Evolutionary conservation across 495 filamentous ascomycete genomes (phyloP), one percentile per base, ranked within the genome.

Genomic region (Chaetomium cochliodes): DNA sequence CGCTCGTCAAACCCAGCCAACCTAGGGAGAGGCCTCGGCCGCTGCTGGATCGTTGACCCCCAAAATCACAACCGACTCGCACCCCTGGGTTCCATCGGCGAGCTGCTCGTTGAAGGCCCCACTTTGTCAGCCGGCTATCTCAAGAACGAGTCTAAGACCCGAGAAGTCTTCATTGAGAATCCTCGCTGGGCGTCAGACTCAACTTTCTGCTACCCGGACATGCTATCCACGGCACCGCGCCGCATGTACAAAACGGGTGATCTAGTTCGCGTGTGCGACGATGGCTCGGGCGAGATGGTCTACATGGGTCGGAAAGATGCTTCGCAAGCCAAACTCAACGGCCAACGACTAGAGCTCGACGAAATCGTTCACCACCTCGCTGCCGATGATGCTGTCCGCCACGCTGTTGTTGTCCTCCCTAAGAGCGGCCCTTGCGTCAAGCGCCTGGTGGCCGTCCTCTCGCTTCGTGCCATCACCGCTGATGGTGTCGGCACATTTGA

Each of bases 231-330:
- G 15, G 22, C 37, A 16, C 28, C 64, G 7, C 62, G 68, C 5
- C 64, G 68, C 4, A 69, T 87, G 44, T 87, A 87, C 74, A 86
- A 85, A 72, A 86, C 86, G 1, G 84, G 85, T 12, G 85, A 88
- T 60, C 67, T 86, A 46, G 84, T 82, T 13, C 78, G 80, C 28
- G 84, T 82, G 13, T 78, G 80, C 37, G 80, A 83, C 54, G 80
- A 60, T 25, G 42, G 37, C 2, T 74, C 70, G 16, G 82, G 85
- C 16, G 75, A 80, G 15, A 70, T 87, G 53, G 77, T 77, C 30
- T 86, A 83, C 67, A 69, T 87, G n/a, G 72, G 72, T 2, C 66
- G 73, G 2, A 76, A 72, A 47, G 73, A 76, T 41, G 65, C 67
- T 5, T 64, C 66, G 3, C 76, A 78, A 54, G 67, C 75, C 65